These are phyloP conservation scores for Colletotrichum incanum DNA, from an alignment of 2,329 filamentous ascomycete species.

Conservation along the genomic window DNA sequence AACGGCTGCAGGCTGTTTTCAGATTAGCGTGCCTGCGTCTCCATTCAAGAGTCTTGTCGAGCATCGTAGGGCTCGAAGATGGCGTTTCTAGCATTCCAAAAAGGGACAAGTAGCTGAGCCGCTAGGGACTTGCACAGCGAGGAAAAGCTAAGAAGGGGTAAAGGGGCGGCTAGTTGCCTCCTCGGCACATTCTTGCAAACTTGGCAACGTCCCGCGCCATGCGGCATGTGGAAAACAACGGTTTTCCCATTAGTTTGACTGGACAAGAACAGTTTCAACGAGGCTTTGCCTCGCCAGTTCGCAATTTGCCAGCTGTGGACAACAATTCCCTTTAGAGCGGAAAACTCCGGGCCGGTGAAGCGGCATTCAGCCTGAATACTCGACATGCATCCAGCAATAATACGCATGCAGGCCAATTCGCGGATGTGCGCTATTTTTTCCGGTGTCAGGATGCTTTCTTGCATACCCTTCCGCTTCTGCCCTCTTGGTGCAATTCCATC, in stretches of 20 bases:
- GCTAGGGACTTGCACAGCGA: not conserved
- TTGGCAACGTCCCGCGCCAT: not conserved
- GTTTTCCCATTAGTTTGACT: not conserved
- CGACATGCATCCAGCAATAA: constrained; percentile 4
- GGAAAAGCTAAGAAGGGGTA: not conserved
- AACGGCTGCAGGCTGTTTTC: constrained; percentile 1
- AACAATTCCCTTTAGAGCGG: not conserved
- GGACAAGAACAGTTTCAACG: not conserved
- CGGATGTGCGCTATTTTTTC: constrained; percentile 7
- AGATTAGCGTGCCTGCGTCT: constrained; percentile 18
- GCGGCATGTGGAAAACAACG: not conserved
- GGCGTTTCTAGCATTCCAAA: not conserved
- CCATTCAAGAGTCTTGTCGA: constrained; percentile 1
- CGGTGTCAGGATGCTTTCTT: not conserved
- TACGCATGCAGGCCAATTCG: constrained; percentile 12
- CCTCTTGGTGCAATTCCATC: not conserved
- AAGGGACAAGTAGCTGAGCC: not conserved
- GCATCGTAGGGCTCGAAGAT: constrained; percentile 5
- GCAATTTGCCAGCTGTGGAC: not conserved
- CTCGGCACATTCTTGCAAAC: not conserved
- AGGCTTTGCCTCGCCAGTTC: not conserved
- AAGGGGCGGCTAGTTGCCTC: not conserved
- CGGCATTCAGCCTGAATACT: constrained; percentile 8
- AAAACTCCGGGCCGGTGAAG: not conserved
- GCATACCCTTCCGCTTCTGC: not conserved